Evolutionary conservation across 805 yeast species (phyloP).

Genomic region (Torulaspora gathmanii): DNA sequence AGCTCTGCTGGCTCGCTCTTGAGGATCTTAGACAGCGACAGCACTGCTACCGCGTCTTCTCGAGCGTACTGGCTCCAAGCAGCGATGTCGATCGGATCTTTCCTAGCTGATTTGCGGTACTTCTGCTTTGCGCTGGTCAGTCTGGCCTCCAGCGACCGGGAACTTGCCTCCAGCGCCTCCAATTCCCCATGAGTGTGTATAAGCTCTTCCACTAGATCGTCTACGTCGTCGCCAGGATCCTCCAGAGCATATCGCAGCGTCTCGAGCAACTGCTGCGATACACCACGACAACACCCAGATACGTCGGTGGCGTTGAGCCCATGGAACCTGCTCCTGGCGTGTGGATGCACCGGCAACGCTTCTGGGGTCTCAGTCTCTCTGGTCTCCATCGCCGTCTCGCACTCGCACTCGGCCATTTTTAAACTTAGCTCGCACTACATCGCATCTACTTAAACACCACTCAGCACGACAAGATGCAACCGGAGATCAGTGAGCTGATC

Average conservation of each 20-base stretch:
- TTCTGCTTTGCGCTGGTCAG: slow-evolving; percentile 14
- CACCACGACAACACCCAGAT: slow-evolving; percentile 9
- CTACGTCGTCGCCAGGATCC: slow-evolving; percentile 7
- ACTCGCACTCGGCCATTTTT: too few species aligned
- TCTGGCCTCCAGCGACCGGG: slow-evolving; percentile 1
- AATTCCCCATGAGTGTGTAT: slow-evolving; percentile 5
- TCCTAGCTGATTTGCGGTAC: slow-evolving; percentile 14
- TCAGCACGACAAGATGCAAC: slow-evolving; percentile 14
- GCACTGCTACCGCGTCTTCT: slow-evolving; percentile 13
- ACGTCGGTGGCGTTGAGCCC: slow-evolving; percentile 15
- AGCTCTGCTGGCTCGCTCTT: not conserved
- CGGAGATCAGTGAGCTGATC: slow-evolving; percentile 28
- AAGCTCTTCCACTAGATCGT: slow-evolving; percentile 4
- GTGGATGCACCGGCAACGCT: slow-evolving; percentile 24
- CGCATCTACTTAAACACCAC: not conserved
- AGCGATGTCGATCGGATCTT: slow-evolving; percentile 17
- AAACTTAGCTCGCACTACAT: not conserved
- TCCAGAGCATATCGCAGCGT: slow-evolving; percentile 19
- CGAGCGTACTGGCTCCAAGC: slow-evolving; percentile 23
- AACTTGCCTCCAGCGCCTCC: slow-evolving; percentile 2
- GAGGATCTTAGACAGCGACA: slow-evolving; percentile 16
- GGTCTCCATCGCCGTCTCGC: too few species aligned
- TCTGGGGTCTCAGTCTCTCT: slow-evolving; percentile 4
- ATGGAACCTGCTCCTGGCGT: slow-evolving; percentile 16
- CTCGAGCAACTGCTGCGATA: slow-evolving; percentile 19